Evolutionary conservation across 2,329 filamentous ascomycete species (phyloP).

Genomic region (Beauveria sp.): DNA sequence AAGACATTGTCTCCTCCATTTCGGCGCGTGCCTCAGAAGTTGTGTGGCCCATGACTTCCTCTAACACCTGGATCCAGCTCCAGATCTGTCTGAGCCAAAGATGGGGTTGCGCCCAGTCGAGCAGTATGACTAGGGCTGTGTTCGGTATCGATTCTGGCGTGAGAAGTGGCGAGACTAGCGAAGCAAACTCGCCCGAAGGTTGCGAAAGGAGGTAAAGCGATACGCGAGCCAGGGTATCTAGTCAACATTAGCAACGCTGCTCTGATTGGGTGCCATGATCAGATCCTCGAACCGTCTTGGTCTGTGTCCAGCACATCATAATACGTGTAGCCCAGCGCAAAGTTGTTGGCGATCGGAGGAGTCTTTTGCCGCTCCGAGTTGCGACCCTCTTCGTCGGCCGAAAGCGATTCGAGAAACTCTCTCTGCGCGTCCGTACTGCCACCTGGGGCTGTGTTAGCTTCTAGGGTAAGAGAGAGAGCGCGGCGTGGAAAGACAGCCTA

Average conservation of each 20-base stretch:
- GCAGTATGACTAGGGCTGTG: conserved; percentile 80
- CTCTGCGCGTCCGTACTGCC: conserved; percentile 75
- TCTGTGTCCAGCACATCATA: conserved; percentile 90
- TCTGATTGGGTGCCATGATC: background rate
- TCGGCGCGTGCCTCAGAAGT: conserved; percentile 69
- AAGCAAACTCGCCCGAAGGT: conserved; percentile 73
- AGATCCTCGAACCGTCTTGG: conserved; percentile 62
- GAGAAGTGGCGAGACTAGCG: conserved; percentile 75
- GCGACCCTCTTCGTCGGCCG: conserved; percentile 45
- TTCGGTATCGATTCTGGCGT: conserved; percentile 78
- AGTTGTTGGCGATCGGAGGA: conserved; percentile 81
- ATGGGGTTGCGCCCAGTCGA: conserved; percentile 94
- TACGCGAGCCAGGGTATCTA: conserved; percentile 82
- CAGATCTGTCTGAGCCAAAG: conserved; percentile 82
- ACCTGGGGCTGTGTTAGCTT: conserved; percentile 40
- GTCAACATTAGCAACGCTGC: conserved; percentile 16
- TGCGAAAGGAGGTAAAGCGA: conserved; percentile 84
- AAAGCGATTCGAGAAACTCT: conserved; percentile 67
- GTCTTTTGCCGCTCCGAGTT: conserved; percentile 52
- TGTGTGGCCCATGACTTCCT: conserved; percentile 65
- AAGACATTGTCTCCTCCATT: conserved; percentile 78
- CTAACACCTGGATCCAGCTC: conserved; percentile 81
- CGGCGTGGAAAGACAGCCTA: conserved; percentile 29
- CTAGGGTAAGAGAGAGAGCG: background rate
- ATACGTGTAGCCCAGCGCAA: conserved; percentile 90